Percentiles rank a stretch among this genome's conserved stretches.
Conservation (phyloP, 1,139 yeast genomes). For the Yamadazyma aaseri region DNA sequence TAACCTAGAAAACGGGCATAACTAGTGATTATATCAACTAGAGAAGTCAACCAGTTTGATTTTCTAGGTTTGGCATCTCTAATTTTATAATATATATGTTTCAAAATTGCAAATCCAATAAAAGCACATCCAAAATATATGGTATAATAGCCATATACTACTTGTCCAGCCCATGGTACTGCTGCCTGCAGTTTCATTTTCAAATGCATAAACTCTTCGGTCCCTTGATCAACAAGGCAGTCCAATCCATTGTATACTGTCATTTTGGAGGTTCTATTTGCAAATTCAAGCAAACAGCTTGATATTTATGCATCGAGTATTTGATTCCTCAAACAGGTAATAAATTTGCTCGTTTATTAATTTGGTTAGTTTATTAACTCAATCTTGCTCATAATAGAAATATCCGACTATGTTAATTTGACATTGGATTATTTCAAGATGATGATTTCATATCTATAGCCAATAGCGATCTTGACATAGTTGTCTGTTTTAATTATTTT, state of each 20-base stretch:
- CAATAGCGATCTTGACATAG: no score
- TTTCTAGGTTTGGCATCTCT: conserved; percentile 32
- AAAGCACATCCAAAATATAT: conserved; percentile 43
- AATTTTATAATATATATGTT: conserved; percentile 35
- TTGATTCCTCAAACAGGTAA: neutral
- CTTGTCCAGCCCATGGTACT: conserved; percentile 39
- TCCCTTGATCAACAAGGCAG: conserved; percentile 40
- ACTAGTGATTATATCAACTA: conserved; percentile 34
- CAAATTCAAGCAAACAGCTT: neutral
- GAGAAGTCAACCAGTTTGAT: conserved; percentile 16
- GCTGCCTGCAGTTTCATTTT: conserved; percentile 33
- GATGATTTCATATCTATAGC: no score
- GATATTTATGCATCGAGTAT: neutral
- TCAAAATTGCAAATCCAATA: conserved; percentile 37
- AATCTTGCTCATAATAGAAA: no score
- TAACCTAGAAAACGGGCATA: conserved; percentile 49
- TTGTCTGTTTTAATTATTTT: no score
- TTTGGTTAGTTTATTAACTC: neutral
- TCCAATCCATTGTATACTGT: conserved; percentile 41
- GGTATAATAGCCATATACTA: conserved; percentile 44
- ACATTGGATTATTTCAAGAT: no score
- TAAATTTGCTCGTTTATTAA: neutral
- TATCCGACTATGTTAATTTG: no score
- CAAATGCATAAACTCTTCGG: conserved; percentile 26
- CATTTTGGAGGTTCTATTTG: conserved; percentile 7